These are phyloP conservation scores for Nematocida sp. DNA, from an alignment of 371 early-diverging fungal species.

Conservation along the genomic window DNA sequence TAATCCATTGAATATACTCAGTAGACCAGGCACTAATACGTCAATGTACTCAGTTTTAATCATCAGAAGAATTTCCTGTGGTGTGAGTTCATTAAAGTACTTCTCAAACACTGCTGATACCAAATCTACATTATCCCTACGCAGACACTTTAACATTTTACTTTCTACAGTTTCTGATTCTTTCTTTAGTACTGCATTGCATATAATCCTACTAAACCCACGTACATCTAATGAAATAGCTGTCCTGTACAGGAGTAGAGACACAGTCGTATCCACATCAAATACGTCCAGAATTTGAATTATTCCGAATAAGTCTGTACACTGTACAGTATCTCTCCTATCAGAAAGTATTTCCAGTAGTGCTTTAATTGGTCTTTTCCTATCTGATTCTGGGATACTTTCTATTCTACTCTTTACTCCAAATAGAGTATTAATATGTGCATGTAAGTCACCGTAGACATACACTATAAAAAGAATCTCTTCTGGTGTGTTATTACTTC, in stretches of 20 bases:
- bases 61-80: background rate
- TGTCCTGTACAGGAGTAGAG: conserved; percentile 1
- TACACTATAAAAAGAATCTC: background rate
- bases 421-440: background rate
- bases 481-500: background rate
- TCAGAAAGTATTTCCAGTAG: background rate
- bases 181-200: background rate
- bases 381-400: conserved; percentile 3
- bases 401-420: background rate
- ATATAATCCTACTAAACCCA: background rate
- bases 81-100: background rate
- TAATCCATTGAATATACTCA: background rate
- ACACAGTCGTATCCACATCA: conserved; percentile 30
- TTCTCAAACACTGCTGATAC: conserved; percentile 11
- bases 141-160: background rate
- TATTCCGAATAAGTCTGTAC: background rate
- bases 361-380: conserved; percentile 23
- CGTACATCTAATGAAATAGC: background rate
- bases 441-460: conserved; percentile 6
- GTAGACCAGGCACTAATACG: background rate
- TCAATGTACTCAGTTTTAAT: background rate
- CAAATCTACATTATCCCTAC: background rate
- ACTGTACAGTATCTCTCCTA: background rate
- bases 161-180: background rate
- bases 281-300: background rate